Conservation (phyloP, 768 basidiomycete species). For the Boletellus sp. region DNA sequence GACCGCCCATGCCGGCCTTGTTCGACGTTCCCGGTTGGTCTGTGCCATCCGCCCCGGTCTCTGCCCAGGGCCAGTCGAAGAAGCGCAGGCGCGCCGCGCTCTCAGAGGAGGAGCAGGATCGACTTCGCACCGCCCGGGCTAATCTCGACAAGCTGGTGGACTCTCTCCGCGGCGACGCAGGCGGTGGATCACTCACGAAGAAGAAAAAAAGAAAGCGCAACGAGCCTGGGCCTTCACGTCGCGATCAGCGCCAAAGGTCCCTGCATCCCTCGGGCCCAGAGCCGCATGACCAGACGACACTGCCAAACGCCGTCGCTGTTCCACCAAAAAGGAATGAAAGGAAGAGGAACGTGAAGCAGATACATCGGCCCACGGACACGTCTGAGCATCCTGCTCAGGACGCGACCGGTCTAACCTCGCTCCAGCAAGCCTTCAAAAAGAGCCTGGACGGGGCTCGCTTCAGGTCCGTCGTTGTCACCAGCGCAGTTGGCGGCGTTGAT, state of each 20-base stretch:
- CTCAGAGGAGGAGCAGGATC: slow-evolving; percentile 38
- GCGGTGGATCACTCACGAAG: slow-evolving; percentile 17
- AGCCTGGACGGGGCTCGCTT: slow-evolving; percentile 86
- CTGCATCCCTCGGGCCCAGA: slow-evolving; percentile 2
- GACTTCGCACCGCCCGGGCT: slow-evolving; percentile 38
- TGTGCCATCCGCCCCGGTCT: slow-evolving; percentile 41
- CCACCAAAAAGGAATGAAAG: slow-evolving; percentile 15
- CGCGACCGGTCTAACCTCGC: slow-evolving; percentile 49
- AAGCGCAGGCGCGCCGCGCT: slow-evolving; percentile 51
- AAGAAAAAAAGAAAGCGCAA: slow-evolving; percentile 12
- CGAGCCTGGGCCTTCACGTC: slow-evolving; percentile 2
- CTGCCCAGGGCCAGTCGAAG: slow-evolving; percentile 34
- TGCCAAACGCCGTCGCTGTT: slow-evolving; percentile 10
- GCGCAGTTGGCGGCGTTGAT: slow-evolving; percentile 7
- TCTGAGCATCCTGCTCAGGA: slow-evolving; percentile 14
- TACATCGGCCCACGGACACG: slow-evolving; percentile 20
- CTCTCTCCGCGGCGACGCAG: slow-evolving; percentile 38
- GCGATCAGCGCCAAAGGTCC: slow-evolving; percentile 4
- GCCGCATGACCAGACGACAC: slow-evolving; percentile 3
- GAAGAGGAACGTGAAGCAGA: slow-evolving; percentile 19
- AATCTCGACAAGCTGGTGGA: slow-evolving; percentile 63
- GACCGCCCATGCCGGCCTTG: slow-evolving; percentile 31
- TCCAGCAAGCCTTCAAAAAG: slow-evolving; percentile 77
- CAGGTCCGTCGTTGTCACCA: slow-evolving; percentile 42
- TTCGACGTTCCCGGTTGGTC: slow-evolving; percentile 74